phyloP scores from a whole-genome alignment of 148 eudicot species.

The Vaccinium vitisidaea region DNA sequence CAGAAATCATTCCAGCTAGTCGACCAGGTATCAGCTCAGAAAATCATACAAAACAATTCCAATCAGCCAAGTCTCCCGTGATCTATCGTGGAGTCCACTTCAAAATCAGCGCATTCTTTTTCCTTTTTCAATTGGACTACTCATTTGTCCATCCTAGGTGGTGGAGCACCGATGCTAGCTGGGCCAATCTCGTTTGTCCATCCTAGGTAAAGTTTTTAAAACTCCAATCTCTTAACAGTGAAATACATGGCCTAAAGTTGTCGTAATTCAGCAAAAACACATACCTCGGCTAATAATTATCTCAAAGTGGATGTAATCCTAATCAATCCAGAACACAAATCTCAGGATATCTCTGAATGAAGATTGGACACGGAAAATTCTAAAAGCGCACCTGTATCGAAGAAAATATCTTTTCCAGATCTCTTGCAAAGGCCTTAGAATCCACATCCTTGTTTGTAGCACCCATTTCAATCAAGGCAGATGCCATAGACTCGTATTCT shows the following conservation, averaged over 20 bases:
- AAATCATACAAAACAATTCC: not conserved
- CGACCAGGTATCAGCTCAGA: not conserved
- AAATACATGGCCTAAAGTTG: not conserved
- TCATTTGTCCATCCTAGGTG: not conserved
- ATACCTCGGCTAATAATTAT: not conserved
- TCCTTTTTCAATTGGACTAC: not conserved
- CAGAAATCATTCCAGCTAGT: not conserved
- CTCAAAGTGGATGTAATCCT: not conserved
- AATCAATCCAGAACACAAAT: not conserved
- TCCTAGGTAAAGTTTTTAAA: not conserved
- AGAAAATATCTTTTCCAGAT: constrained; percentile 80
- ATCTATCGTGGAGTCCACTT: not conserved
- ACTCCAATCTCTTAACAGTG: not conserved
- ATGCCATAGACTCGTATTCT: constrained; percentile 90
- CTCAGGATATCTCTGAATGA: not conserved
- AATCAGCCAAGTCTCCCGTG: not conserved
- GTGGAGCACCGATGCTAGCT: not conserved
- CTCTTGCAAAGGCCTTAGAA: constrained; percentile 75
- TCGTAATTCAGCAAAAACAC: not conserved
- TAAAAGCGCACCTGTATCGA: constrained; percentile 61
- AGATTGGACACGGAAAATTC: not conserved
- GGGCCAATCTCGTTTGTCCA: not conserved
- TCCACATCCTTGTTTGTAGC: constrained; percentile 78
- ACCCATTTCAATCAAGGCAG: constrained; percentile 91
- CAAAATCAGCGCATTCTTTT: not conserved